Evolutionary conservation across 225 moss, liverwort and hornwort species (phyloP), one percentile per base, ranked within the genome.

Genomic region (Physcomitrellopsis africana): DNA sequence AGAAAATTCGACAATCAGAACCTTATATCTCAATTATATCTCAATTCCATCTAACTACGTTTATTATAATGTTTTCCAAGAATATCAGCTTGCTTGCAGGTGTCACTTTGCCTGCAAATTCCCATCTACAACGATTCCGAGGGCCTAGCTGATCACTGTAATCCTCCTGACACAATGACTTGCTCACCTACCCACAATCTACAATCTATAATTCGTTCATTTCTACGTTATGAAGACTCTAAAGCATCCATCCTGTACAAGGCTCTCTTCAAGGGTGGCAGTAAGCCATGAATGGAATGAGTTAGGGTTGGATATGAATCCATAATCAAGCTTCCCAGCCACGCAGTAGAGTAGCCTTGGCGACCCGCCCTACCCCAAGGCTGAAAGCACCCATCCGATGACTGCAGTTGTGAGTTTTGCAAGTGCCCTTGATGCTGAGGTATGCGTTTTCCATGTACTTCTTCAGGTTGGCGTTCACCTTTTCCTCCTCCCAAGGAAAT

Each of bases 371-470:
- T 8, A 97, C 91, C 18, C 94, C 97, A 8, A 97, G 87, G 56
- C 85, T 90, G 75, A 97, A 97, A 14, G 97, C 97, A 10, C 94
- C 97, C 97, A 94, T 97, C 53, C 97, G 92, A 75, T 87, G 81
- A 77, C 80, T 91, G 74, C 93, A 93, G 53, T 93, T 92, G 60
- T 94, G 89, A 6, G 81, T 87, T 46, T 87, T 74, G 86, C 94
- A 86, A 46, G 90, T 68, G 8, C 84, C 90, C 70, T 94, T 97
- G 20, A 97, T 85, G 71, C 70, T 87, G 11, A 32, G 0, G 69
- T 97, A 97, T 15, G 97, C 92, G 24, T 77, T 85, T 3, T 69
- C 77, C 92, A 97, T 97, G 77, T 97, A 97, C 69, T 89, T 97
- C 76, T 86, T 89, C 74, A 97, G 78, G 64, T 97, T 89, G 0